Evolutionary conservation across 139 green algal genomes (phyloP), one percentile per base, ranked within the genome.

Genomic region (Micromonas commoda): DNA sequence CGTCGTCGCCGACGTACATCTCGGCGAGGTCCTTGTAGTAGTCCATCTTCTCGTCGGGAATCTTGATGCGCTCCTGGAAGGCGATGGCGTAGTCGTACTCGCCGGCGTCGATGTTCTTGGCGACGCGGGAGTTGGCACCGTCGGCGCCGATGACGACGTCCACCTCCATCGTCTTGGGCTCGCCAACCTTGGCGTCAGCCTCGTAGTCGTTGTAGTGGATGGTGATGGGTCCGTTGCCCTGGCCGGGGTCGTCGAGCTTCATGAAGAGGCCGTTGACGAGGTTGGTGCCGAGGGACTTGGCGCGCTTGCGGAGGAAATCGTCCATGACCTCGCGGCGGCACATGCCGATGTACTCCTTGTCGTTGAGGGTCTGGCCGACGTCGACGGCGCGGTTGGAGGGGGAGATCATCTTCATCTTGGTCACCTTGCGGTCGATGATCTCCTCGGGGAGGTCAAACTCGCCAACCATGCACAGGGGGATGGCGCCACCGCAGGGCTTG

Each of bases 381-480:
- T 99, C 95, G 2, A 98, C 94, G 81, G 97, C 94, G 24, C 92
- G 85, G 88, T 99, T 99, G 82, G 91, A 97, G 33, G 95, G 95
- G 1, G 91, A 97, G 79, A 99, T 99, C 95, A 99, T 99, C 89
- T 99, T 99, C 95, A 99, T 99, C 92, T 98, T 99, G 73, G 93
- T 99, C 51, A 99, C 95, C 70, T 91, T 91, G 66, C 93, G 87
- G 83, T 97, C 93, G 34, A 97, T 96, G 83, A 97, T 97, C 84
- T 96, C 91, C 85, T 88, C 80, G 32, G 93, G 93, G 72, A 98
- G 85, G 76, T 97, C 86, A 72, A 99, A 99, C 89, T 99, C 95
- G 63, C 96, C 94, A 9, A 99, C 89, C 95, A 99, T 99, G 89
- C 95, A 99, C 33, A 99, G 87, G 2, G 95, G 95, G 72, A 99